Base-by-base conservation (phyloP, 176 grass and related monocot genomes). In the Thinopyrum elongatum region DNA sequence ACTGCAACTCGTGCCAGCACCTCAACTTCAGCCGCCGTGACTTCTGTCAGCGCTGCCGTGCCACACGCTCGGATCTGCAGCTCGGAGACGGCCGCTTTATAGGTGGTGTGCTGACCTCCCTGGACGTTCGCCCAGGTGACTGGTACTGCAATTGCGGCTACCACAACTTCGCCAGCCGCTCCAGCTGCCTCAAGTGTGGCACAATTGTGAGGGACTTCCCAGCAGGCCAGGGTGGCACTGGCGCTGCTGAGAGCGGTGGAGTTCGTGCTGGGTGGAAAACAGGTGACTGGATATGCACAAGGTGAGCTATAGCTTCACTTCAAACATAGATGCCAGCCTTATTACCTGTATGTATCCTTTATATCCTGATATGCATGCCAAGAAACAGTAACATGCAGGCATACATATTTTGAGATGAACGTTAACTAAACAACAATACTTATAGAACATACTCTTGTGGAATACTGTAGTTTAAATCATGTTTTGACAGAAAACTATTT, bases 111-210 rank as follows among this genome's bases (percentile, higher is more conserved):
- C 74, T 88, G 34, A 89, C 87, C 83, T 86, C 90, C 79, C 75
- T 89, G 10, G 86, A 90, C 80, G 70, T 95, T 77, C 86, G 91
- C 17, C 91, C 91, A 2, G 97, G 97, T 10, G 97, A 99, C 82
- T 99, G 97, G 97, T 99, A 99, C 86, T 99, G 97, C 82, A 82
- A 80, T 55, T 99, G 97, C 86, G 91, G 97, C 23, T 91, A 92
- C 84, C 97, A 96, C 83, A 99, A 99, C 92, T 99, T 94, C 53
- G 94, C 97, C 25, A 96, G 92, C 88, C 97, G 97, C 25, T 63
- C 90, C 25, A 94, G 79, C 90, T 99, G 97, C 87, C 92, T 96
- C 71, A 96, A 92, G 64, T 96, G 97, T 31, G 85, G 90, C 17
- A 83, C 93, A 16, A 46, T 90, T 0, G 89, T 93, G 42, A 83